Base-by-base conservation (phyloP, 306 rosid genomes). In the Dalbergia cultrata region DNA sequence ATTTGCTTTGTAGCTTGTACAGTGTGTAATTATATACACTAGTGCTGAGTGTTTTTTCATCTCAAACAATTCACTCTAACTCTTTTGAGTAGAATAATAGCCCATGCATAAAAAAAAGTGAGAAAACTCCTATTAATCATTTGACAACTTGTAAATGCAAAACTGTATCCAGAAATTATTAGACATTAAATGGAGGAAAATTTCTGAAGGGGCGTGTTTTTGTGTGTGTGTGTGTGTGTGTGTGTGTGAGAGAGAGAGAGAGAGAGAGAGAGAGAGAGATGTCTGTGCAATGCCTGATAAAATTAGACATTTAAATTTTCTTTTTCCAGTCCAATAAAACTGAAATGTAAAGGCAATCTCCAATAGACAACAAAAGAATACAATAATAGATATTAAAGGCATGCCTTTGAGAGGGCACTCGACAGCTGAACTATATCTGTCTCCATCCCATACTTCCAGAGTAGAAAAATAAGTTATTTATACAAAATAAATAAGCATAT, bases 81-180 rank as follows among this genome's bases (percentile, higher is more conserved):
- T 50, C n/a, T 45, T 45, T 50, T 6, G 5, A 50, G 17, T 47
- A 47, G 14, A 1, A 37, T 37, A 22, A 70, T 70, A 61, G 34
- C 49, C 49, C 13, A 5, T 10, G 49, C 19, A 18, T 34, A 9
- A 18, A 39, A 63, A 63, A 53, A 19, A 66, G 39, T 33, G 53
- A 65, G 34, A 71, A 7, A n/a, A 64, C 37, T 63, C 52, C 6
- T 39, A 35, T 66, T 61, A 47, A 60, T 22, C 31, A 26, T 3
- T 59, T 57, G 50, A 22, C 35, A 75, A 75, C 50, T 75, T 74
- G 21, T 12, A 67, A 39, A 56, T 2, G 59, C 77, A 75, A 6
- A 60, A 73, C 19, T 61, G 39, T n/a, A 49, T 17, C 9, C 58
- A 47, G 9, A 44, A 49, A 44, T 45, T 73, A 65, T 43, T 14